Percentiles rank a stretch among this genome's conserved stretches.
phyloP scores from a whole-genome alignment of 306 rosid species.

The Citrullus colocynthis region DNA sequence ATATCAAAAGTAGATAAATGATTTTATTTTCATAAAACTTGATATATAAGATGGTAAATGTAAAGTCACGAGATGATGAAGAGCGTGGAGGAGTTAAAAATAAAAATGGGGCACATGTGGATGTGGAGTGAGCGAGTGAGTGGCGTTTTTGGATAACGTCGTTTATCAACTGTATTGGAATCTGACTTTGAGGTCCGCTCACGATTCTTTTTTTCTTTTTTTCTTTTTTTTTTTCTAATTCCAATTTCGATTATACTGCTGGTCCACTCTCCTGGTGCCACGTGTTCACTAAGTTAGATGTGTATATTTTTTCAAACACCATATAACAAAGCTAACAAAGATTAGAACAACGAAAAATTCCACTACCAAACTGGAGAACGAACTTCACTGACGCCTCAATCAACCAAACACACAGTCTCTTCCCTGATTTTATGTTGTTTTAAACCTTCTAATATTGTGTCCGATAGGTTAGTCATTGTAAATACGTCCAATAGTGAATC shows the following conservation, averaged over 20 bases:
- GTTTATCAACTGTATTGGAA: constrained; percentile 1
- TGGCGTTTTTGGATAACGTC: background rate
- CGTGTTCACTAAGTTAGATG: background rate
- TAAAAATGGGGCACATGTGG: background rate
- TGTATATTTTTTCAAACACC: no score
- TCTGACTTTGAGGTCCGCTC: background rate
- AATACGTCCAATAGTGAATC: no score
- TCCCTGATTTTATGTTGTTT: no score
- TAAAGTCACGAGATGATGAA: constrained; percentile 10
- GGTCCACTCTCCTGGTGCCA: background rate
- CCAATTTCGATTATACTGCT: background rate
- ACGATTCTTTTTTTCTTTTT: background rate
- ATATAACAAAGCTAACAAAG: background rate
- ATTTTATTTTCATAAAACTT: background rate
- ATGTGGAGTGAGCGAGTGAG: background rate
- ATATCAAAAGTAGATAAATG: no score
- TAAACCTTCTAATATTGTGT: no score
- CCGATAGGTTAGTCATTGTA: no score
- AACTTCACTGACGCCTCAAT: no score
- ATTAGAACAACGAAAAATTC: no score
- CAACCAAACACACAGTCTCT: no score
- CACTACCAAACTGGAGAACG: no score
- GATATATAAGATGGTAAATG: background rate
- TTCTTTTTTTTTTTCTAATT: no score
- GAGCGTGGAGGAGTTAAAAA: background rate